Base-by-base conservation (phyloP, 192 early-diverging fungal species). In the Entomortierella lignicola region DNA sequence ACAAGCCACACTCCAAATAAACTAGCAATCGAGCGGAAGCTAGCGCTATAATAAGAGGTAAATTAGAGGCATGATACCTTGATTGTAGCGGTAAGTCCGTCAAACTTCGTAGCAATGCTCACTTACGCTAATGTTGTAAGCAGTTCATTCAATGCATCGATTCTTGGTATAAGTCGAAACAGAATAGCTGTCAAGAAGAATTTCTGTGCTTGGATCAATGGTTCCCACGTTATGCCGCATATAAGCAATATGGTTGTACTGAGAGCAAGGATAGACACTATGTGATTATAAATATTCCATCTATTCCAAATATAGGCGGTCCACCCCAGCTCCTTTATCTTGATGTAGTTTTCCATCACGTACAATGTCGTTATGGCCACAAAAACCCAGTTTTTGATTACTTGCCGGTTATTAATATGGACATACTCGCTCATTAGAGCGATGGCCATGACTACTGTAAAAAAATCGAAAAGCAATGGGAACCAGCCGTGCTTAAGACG, bases 251-350 rank as follows among this genome's bases (percentile, higher is more conserved):
- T 11, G 34, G 74, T 43, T 73, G 68, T 61, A 1, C 70, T 4
- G 23, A 79, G 29, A 55, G 62, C 58, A 58, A 65, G 81, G 84
- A 88, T 69, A 88, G 92, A 74, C 75, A 90, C 86, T 10, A 89
- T 80, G 2, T 92, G 41, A 82, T 94, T 93, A 71, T 92, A 95
- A 23, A 86, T 52, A 55, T 88, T 87, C 88, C 88, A 89, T 18
- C 61, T 48, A 57, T 82, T 89, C 34, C 63, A 66, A 21, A 81
- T 65, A 63, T 81, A 89, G 0, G 80, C 74, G 11, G 44, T 50
- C 83, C 82, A 89, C 1, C 88, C 88, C 17, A 89, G 55, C 8
- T 86, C 88, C 10, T 72, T 39, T 11, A 85, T 52, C 39, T 84
- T 87, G 43, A 88, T 44, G 4, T 63, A 47, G 30, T 86, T 79